A percentile compares a stretch with the other conserved stretches of the same genome.
These are phyloP conservation scores for Nemania serpens DNA, from an alignment of 2,329 filamentous ascomycete species.

Conservation along the genomic window DNA sequence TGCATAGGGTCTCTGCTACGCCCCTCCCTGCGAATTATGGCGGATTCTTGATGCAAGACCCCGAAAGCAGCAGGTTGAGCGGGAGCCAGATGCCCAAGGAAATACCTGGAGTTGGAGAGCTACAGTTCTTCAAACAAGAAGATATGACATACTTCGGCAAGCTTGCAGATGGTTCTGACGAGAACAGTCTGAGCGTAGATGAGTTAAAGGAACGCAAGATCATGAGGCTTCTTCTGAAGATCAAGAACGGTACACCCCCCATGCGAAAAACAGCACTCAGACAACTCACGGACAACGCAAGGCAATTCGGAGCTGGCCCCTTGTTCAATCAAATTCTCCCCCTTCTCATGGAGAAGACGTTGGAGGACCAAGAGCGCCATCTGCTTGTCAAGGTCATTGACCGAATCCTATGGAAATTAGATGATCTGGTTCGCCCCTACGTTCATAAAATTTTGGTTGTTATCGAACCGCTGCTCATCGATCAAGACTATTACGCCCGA, in stretches of 20 bases:
- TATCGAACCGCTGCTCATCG: slow-evolving; percentile 97
- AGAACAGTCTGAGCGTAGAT: slow-evolving; percentile 89
- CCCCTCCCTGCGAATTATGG: slow-evolving; percentile 68
- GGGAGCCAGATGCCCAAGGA: slow-evolving; percentile 93
- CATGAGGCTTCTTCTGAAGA: slow-evolving; percentile 93
- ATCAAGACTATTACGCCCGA: slow-evolving; percentile 98
- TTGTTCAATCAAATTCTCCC: slow-evolving; percentile 98
- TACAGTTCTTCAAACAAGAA: slow-evolving; percentile 98
- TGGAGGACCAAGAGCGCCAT: slow-evolving; percentile 98
- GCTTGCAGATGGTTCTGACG: slow-evolving; percentile 90
- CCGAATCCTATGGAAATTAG: slow-evolving; percentile 96
- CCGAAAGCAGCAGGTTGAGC: slow-evolving; percentile 78
- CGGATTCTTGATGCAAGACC: slow-evolving; percentile 98
- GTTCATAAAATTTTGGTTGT: slow-evolving; percentile 99
- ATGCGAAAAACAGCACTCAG: slow-evolving; percentile 98
- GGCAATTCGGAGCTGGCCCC: slow-evolving; percentile 90
- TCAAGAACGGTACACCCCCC: slow-evolving; percentile 98
- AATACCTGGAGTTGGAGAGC: slow-evolving; percentile 91
- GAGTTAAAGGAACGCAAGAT: slow-evolving; percentile 98
- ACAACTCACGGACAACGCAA: slow-evolving; percentile 96
- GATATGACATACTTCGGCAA: slow-evolving; percentile 99
- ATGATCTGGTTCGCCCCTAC: slow-evolving; percentile 93
- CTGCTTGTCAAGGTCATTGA: slow-evolving; percentile 99
- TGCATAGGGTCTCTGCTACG: slow-evolving; percentile 75
- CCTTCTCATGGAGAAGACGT: slow-evolving; percentile 94